Conservation (phyloP, 768 basidiomycete genomes). For the Auriscalpium microsporum region DNA sequence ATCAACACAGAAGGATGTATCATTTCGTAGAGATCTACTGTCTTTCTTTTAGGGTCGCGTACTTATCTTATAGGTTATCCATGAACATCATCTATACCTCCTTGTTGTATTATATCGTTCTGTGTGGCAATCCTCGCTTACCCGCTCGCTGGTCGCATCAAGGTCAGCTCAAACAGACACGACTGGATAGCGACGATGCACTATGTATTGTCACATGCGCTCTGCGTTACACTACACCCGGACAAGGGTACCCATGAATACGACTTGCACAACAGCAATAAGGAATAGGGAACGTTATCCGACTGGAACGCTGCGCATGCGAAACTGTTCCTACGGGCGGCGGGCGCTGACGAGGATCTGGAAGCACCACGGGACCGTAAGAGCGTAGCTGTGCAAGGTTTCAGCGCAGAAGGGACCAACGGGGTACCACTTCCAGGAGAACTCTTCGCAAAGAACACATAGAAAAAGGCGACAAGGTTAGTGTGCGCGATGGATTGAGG, state of each 20-base stretch:
- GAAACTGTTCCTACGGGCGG: slow-evolving; percentile 25
- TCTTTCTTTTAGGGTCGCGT: background rate
- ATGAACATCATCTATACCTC: background rate
- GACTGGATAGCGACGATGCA: too few species aligned
- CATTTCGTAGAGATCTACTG: background rate
- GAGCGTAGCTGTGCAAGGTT: slow-evolving; percentile 70
- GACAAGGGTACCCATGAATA: slow-evolving; percentile 82
- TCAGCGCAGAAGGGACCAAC: background rate
- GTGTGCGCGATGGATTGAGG: slow-evolving; percentile 46
- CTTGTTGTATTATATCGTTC: background rate
- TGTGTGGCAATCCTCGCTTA: too few species aligned
- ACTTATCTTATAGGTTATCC: background rate
- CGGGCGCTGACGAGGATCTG: slow-evolving; percentile 52
- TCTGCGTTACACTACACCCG: slow-evolving; percentile 33
- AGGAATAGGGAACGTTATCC: slow-evolving; percentile 86
- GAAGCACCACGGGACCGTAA: slow-evolving; percentile 85
- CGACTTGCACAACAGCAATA: slow-evolving; percentile 70
- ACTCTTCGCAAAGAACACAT: slow-evolving; percentile 86
- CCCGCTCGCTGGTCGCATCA: too few species aligned
- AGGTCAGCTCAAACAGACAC: too few species aligned
- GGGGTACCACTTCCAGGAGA: slow-evolving; percentile 60
- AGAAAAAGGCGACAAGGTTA: slow-evolving; percentile 69
- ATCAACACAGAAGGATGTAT: slow-evolving; percentile 34
- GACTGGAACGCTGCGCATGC: slow-evolving; percentile 64
- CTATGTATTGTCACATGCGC: too few species aligned